A percentile compares a stretch with the other conserved stretches of the same genome.
Conservation (phyloP, 352 stramenopile species). For the Detonula confervacea region DNA sequence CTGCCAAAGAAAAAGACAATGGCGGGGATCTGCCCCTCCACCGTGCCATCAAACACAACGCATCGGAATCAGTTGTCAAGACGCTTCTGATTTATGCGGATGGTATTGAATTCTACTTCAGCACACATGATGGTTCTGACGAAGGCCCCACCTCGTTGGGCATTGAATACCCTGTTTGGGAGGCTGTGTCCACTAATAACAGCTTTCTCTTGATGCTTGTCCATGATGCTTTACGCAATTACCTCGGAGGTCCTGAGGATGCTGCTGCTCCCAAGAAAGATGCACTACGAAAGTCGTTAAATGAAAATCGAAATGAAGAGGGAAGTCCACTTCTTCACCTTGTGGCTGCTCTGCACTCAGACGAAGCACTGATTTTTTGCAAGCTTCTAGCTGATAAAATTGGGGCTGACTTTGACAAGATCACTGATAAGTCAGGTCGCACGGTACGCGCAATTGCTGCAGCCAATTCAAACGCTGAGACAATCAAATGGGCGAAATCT, state of each 20-base stretch:
- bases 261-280: neutral
- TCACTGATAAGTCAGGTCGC: conserved; percentile 9
- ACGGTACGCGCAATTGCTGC: conserved; percentile 23
- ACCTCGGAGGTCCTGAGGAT: neutral
- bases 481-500: conserved; percentile 11
- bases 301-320: neutral
- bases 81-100: neutral
- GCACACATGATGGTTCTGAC: neutral
- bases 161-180: neutral
- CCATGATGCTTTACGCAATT: neutral
- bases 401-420: conserved; percentile 12
- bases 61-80: no score
- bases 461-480: conserved; percentile 5
- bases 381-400: conserved; percentile 18
- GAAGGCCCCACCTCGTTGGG: neutral
- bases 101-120: conserved; percentile 10
- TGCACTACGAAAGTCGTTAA: neutral
- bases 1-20: no score
- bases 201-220: neutral
- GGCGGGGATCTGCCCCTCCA: no score
- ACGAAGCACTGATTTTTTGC: neutral
- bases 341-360: conserved; percentile 6
- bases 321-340: conserved; percentile 22
- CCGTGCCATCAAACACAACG: no score
- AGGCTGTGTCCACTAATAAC: neutral